phyloP scores from a whole-genome alignment of 176 grass and related monocot genomes.

The Musa troglodytarum region DNA sequence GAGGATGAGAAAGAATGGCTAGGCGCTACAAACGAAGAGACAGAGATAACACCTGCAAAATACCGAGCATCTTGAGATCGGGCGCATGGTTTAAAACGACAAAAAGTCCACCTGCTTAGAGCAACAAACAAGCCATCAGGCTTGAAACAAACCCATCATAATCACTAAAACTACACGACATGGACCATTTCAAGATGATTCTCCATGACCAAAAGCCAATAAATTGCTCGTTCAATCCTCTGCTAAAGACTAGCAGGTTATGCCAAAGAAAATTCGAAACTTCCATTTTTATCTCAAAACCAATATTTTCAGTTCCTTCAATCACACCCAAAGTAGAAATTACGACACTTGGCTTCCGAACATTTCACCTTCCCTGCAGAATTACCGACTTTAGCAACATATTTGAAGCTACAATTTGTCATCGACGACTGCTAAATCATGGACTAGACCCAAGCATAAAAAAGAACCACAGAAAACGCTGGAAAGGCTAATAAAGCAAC shows the following conservation, averaged over 20 bases:
- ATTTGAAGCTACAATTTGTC: neutral
- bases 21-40: neutral
- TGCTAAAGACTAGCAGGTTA: neutral
- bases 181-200: neutral
- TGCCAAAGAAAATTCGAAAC: too few relatives aligned
- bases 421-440: neutral
- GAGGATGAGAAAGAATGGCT: neutral
- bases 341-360: neutral
- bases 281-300: too few relatives aligned
- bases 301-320: too few relatives aligned
- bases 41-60: conserved; percentile 60
- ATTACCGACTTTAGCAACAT: neutral
- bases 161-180: neutral
- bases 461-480: neutral
- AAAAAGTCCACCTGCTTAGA: conserved; percentile 66
- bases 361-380: neutral
- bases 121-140: neutral
- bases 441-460: neutral
- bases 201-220: neutral
- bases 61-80: conserved; percentile 83
- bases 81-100: conserved; percentile 70
- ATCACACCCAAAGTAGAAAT: neutral
- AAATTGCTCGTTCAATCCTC: neutral
- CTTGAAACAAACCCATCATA: neutral
- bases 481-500: neutral